Percentiles rank a stretch among this genome's conserved stretches.
Conservation (phyloP, 176 grass and related monocot species). For the Metroxylon sagu region DNA sequence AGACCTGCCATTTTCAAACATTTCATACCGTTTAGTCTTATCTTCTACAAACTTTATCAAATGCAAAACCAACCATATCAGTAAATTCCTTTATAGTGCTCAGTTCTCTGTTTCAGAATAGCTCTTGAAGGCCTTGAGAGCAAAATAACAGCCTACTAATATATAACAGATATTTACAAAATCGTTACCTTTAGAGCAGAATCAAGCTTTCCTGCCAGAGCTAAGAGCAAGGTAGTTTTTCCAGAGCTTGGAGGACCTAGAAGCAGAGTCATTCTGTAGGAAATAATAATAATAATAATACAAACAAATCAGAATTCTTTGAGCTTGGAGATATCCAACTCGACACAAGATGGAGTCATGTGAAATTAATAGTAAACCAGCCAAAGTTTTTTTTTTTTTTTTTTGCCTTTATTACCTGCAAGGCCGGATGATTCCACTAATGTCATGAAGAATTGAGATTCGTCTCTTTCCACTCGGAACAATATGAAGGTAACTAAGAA, state of each 20-base stretch:
- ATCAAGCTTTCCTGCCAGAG: slow-evolving; percentile 81
- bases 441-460: slow-evolving; percentile 66
- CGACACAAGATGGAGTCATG: no score
- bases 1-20: slow-evolving; percentile 28
- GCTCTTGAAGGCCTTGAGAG: no score
- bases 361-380: no score
- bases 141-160: no score
- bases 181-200: slow-evolving; percentile 49
- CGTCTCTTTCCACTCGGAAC: slow-evolving; percentile 60
- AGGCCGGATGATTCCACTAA: slow-evolving; percentile 71
- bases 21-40: not conserved
- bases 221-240: slow-evolving; percentile 77
- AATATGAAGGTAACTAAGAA: slow-evolving; percentile 50
- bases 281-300: not conserved
- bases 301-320: not conserved
- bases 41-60: not conserved
- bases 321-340: not conserved
- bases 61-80: no score
- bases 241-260: slow-evolving; percentile 91
- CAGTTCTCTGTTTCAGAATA: no score
- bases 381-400: not conserved
- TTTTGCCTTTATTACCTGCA: slow-evolving; percentile 40
- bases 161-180: not conserved
- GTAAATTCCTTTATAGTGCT: no score
- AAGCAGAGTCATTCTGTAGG: slow-evolving; percentile 67